These are phyloP conservation scores for Nitzschia inconspicua DNA, from an alignment of 108 stramenopile genomes.

Conservation along the genomic window DNA sequence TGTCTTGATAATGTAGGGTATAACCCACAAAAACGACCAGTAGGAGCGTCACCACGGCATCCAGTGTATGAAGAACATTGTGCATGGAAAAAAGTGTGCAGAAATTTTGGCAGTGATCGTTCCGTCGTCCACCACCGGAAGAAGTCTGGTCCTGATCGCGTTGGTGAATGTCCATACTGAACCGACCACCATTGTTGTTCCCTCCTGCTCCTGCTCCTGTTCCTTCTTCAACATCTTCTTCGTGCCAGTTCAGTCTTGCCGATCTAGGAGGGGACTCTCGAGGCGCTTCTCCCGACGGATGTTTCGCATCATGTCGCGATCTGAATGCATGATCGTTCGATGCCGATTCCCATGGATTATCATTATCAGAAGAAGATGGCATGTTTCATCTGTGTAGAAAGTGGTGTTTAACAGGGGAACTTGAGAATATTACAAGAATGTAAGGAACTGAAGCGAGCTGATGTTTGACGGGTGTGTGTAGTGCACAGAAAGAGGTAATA, in stretches of 20 bases:
- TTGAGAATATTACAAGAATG: too few species aligned
- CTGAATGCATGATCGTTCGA: slow-evolving; percentile 22
- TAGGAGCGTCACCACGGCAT: background rate
- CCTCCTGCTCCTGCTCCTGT: background rate
- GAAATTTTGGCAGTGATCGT: background rate
- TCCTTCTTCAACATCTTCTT: too few species aligned
- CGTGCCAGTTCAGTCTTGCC: too few species aligned
- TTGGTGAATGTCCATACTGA: background rate
- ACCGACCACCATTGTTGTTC: background rate
- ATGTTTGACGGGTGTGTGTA: too few species aligned
- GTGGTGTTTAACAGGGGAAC: too few species aligned
- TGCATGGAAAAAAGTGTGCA: background rate
- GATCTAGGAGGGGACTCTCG: too few species aligned
- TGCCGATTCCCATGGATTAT: slow-evolving; percentile 28
- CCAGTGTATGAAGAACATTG: slow-evolving; percentile 4
- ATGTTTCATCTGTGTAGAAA: too few species aligned
- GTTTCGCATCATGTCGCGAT: too few species aligned
- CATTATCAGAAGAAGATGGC: too few species aligned
- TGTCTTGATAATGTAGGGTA: background rate
- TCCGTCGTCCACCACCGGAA: background rate
- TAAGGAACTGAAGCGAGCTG: too few species aligned
- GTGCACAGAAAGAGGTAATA: too few species aligned
- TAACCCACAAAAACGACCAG: background rate
- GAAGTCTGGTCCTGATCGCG: background rate
- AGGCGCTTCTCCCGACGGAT: too few species aligned